phyloP scores from a whole-genome alignment of 257 asterid genomes.

The Przewalskia tangutica region DNA sequence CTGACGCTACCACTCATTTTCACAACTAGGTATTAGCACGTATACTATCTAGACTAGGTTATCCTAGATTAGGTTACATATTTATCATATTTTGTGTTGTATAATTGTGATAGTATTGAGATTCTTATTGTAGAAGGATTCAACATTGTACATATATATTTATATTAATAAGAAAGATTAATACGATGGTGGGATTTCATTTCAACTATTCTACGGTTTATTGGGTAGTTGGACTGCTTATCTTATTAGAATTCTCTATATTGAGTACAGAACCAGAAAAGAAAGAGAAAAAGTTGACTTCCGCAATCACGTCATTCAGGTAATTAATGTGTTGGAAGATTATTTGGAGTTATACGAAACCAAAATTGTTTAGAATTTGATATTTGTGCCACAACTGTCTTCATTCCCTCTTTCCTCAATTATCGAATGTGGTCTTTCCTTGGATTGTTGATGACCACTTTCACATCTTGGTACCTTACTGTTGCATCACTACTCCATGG shows the following conservation, averaged over 20 bases:
- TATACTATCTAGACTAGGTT: too few relatives aligned
- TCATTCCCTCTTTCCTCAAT: slow-evolving; percentile 35
- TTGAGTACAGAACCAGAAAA: slow-evolving; percentile 33
- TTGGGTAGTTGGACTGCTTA: slow-evolving; percentile 39
- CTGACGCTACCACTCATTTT: slow-evolving; percentile 31
- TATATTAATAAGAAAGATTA: too few relatives aligned
- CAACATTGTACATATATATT: too few relatives aligned
- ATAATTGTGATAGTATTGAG: too few relatives aligned
- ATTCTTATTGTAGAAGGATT: too few relatives aligned
- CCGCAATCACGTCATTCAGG: slow-evolving; percentile 38
- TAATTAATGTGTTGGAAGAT: not conserved
- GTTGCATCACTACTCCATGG: slow-evolving; percentile 41
- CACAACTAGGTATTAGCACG: slow-evolving; percentile 36
- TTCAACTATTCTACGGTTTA: slow-evolving; percentile 29
- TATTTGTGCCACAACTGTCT: slow-evolving; percentile 12
- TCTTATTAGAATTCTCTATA: slow-evolving; percentile 27
- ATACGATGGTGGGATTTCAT: slow-evolving; percentile 24
- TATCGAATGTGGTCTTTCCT: slow-evolving; percentile 52
- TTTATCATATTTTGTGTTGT: too few relatives aligned
- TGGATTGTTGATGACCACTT: slow-evolving; percentile 43
- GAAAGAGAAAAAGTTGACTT: slow-evolving; percentile 33
- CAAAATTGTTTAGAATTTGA: not conserved
- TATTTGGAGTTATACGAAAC: not conserved
- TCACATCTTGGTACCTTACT: slow-evolving; percentile 46
- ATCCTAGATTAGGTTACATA: too few relatives aligned